Evolutionary conservation across 169 alveolate genomes (phyloP).

Genomic region (Plasmodium knowlesi): DNA sequence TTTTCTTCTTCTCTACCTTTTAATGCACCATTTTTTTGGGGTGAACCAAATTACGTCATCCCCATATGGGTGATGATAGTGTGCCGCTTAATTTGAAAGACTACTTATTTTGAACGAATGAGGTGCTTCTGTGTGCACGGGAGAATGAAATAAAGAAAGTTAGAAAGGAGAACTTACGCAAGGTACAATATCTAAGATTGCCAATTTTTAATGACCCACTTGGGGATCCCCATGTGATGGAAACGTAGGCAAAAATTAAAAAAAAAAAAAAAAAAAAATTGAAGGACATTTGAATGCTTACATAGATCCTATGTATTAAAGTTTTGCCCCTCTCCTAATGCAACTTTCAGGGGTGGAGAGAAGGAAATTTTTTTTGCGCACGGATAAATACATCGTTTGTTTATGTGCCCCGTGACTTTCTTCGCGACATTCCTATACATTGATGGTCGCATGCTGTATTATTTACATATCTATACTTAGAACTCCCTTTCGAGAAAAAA

Average conservation of each 20-base stretch:
- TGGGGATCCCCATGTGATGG: not conserved
- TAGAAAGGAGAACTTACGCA: too few relatives aligned
- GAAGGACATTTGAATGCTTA: not conserved
- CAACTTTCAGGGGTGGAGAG: too few relatives aligned
- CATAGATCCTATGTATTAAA: not conserved
- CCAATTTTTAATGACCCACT: not conserved
- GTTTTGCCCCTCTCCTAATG: not conserved
- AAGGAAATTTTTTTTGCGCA: too few relatives aligned
- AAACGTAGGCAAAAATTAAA: not conserved
- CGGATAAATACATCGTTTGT: too few relatives aligned
- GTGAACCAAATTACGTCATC: not conserved
- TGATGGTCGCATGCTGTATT: not conserved
- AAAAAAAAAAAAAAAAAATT: too few relatives aligned
- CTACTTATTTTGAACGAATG: not conserved
- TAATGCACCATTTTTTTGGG: not conserved
- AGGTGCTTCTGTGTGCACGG: not conserved
- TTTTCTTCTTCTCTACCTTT: not conserved
- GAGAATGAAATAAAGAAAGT: too few relatives aligned
- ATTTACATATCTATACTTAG: not conserved
- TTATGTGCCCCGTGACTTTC: not conserved
- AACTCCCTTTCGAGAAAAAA: not conserved
- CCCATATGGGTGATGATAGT: not conserved
- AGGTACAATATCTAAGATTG: not conserved
- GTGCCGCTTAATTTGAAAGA: not conserved
- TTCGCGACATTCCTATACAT: not conserved